Evolutionary conservation across 495 filamentous ascomycete species (phyloP).

Genomic region (Aspergillus campestris): DNA sequence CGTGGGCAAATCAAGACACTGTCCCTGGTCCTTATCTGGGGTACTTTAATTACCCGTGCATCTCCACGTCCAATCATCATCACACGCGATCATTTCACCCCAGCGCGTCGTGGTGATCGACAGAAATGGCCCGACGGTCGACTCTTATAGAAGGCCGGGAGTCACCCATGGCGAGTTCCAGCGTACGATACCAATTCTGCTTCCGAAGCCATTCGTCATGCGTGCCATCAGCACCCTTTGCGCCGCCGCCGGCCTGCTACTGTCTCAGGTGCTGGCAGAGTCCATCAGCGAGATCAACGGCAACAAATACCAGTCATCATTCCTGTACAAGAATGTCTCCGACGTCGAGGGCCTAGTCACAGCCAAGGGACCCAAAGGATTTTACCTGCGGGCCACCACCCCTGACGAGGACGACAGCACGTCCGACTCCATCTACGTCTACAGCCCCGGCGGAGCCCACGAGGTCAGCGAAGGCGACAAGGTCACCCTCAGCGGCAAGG

Average conservation of each 20-base stretch:
- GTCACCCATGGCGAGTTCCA: too few species aligned
- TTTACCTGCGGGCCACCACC: conserved; percentile 48
- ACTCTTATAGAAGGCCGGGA: too few species aligned
- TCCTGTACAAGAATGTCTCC: conserved; percentile 39
- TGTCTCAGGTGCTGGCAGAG: conserved; percentile 26
- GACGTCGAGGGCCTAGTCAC: conserved; percentile 51
- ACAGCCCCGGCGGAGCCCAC: conserved; percentile 25
- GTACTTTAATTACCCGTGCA: too few species aligned
- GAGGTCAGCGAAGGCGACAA: conserved; percentile 47
- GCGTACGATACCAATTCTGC: too few species aligned
- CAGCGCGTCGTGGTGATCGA: too few species aligned
- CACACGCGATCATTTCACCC: too few species aligned
- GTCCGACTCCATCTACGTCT: conserved; percentile 52
- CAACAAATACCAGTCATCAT: conserved; percentile 48
- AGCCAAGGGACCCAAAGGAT: conserved; percentile 47
- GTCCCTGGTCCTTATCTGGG: too few species aligned
- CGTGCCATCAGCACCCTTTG: too few species aligned
- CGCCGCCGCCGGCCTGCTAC: neutral
- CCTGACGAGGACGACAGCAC: conserved; percentile 37
- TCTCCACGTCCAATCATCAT: too few species aligned
- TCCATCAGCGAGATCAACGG: conserved; percentile 56
- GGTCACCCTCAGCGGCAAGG: conserved; percentile 45
- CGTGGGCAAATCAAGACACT: too few species aligned
- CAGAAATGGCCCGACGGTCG: too few species aligned
- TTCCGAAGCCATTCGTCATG: too few species aligned